These are phyloP conservation scores for Daedaleopsis nitida DNA, from an alignment of 768 basidiomycete species.

Conservation along the genomic window DNA sequence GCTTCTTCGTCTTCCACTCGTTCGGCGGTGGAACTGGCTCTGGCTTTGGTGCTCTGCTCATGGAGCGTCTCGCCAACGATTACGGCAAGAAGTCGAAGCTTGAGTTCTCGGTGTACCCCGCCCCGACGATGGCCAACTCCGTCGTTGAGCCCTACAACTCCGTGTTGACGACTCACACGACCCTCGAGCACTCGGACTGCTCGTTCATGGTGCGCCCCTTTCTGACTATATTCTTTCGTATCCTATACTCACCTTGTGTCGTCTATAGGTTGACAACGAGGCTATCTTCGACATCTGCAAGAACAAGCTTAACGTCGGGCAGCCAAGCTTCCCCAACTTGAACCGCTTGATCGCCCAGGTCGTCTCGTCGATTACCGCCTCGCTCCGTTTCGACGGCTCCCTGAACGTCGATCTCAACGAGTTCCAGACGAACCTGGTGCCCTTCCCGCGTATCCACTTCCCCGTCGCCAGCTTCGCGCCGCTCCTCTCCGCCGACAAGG, in stretches of 20 bases:
- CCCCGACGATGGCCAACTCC: constrained; percentile 89
- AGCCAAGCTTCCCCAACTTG: constrained; percentile 90
- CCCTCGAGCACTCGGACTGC: constrained; percentile 98
- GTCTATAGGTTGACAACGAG: constrained; percentile 88
- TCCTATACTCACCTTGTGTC: background rate
- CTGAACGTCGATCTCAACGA: constrained; percentile 97
- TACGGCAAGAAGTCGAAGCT: constrained; percentile 99
- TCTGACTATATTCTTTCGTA: background rate
- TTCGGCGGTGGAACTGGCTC: constrained; percentile 99
- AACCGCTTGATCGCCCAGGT: constrained; percentile 98
- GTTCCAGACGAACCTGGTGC: constrained; percentile 98
- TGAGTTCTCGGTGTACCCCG: constrained; percentile 97
- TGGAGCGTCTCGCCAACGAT: constrained; percentile 94
- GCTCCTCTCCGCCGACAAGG: constrained; percentile 93
- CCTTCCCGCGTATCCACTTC: constrained; percentile 99
- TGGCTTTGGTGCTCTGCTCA: constrained; percentile 93
- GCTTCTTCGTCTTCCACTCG: constrained; percentile 99
- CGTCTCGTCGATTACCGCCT: constrained; percentile 96
- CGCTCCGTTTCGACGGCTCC: constrained; percentile 95
- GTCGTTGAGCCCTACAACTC: constrained; percentile 99
- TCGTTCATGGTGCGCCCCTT: constrained; percentile 84
- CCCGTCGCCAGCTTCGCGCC: constrained; percentile 96
- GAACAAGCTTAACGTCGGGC: constrained; percentile 82
- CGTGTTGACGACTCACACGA: constrained; percentile 96
- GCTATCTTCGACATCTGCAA: constrained; percentile 99